Evolutionary conservation across 306 rosid species (phyloP), one percentile per base, ranked within the genome.

Genomic region (Oxytropis ochrocephala): DNA sequence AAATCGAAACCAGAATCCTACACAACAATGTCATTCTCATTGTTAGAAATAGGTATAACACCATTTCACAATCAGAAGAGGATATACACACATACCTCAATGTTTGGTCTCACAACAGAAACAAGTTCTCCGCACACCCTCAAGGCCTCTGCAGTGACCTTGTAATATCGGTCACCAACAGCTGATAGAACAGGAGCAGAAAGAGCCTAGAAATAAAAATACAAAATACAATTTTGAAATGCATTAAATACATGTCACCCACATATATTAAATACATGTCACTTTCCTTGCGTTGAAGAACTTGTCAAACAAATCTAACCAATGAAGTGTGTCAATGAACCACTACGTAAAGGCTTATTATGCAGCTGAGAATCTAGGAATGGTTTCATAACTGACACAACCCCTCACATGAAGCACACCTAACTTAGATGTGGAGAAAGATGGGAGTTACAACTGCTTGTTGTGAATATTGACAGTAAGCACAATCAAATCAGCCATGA

Each of bases 101-200:
- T 82, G 69, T 81, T 74, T 36, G 99, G 97, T 41, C 99, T 92
- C 72, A 95, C 91, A 69, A 95, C 96, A 57, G 89, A 89, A 41
- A 95, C 96, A 41, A 95, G 97, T 74, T 89, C 95, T 71, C 97
- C 99, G 64, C 99, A 95, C 50, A 91, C 99, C 78, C 97, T 87
- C 69, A 95, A 84, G 36, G 99, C 99, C 83, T 95, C 99, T 49
- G 99, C 99, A 19, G 99, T 91, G 75, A 95, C 99, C 88, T 95
- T 95, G 83, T 95, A 95, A 81, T 95, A 95, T 21, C 99, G 97
- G 88, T 95, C 99, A 70, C 91, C 95, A 59, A 95, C 92, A 73
- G 99, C 97, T 58, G 97, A 87, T 65, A 95, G 78, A 82, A 95
- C 95, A 69, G 99, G 99, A 75, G 87, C 85, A 72, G 99, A 95